phyloP scores from a whole-genome alignment of 306 rosid species.

The Crotalaria pallida region DNA sequence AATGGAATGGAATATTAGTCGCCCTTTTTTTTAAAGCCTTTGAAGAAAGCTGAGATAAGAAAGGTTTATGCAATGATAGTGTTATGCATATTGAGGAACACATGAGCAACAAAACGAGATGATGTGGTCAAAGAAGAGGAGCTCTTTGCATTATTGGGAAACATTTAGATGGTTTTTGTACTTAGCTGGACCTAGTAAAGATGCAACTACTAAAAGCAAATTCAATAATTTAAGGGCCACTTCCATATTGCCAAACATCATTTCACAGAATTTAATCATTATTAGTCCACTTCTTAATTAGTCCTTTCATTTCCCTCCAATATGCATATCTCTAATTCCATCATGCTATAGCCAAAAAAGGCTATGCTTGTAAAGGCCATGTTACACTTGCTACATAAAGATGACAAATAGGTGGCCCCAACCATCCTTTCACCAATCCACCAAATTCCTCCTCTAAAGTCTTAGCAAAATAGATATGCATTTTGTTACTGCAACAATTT shows the following conservation, averaged over 20 bases:
- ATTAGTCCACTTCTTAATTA: constrained; percentile 32
- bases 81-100: constrained; percentile 41
- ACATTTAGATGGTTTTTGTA: constrained; percentile 68
- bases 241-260: constrained; percentile 45
- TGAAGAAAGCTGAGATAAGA: constrained; percentile 42
- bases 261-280: constrained; percentile 52
- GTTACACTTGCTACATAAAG: constrained; percentile 39
- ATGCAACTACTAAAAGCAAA: constrained; percentile 25
- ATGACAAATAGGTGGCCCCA: constrained; percentile 45
- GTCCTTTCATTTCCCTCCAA: constrained; percentile 40
- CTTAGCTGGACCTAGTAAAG: constrained; percentile 34
- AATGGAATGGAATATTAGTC: constrained; percentile 30
- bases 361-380: constrained; percentile 39
- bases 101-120: constrained; percentile 18
- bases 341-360: constrained; percentile 43
- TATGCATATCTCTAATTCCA: constrained; percentile 40
- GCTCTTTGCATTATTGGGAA: constrained; percentile 58
- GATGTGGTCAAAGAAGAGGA: constrained; percentile 41
- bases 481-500: constrained; percentile 6
- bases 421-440: constrained; percentile 27
- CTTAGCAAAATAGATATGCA: constrained; percentile 17
- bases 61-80: constrained; percentile 50
- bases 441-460: constrained; percentile 42
- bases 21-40: too few species aligned
- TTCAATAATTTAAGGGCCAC: constrained; percentile 46